phyloP scores from a whole-genome alignment of 805 yeast genomes.

The Yarrowia alimentaria region DNA sequence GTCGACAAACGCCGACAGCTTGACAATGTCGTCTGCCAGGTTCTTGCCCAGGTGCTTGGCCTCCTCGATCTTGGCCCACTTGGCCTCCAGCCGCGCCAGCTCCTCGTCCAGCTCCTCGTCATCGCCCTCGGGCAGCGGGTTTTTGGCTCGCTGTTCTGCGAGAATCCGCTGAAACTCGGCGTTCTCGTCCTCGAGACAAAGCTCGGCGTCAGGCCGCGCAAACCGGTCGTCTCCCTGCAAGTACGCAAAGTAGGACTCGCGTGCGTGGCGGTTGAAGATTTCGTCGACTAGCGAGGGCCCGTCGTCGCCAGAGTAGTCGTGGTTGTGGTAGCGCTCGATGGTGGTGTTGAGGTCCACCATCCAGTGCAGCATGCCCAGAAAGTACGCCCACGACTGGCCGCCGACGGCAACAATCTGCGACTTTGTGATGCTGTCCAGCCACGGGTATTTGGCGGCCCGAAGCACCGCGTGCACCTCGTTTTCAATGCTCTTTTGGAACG shows the following conservation, averaged over 20 bases:
- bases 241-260: slow-evolving; percentile 21
- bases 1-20: slow-evolving; percentile 69
- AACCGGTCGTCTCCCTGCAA: slow-evolving; percentile 20
- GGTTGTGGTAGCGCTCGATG: slow-evolving; percentile 44
- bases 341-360: slow-evolving; percentile 55
- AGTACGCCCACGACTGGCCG: slow-evolving; percentile 81
- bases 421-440: slow-evolving; percentile 72
- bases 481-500: slow-evolving; percentile 66
- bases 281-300: slow-evolving; percentile 27
- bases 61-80: slow-evolving; percentile 53
- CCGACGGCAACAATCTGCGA: slow-evolving; percentile 90
- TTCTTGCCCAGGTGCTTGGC: slow-evolving; percentile 60
- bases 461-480: slow-evolving; percentile 69
- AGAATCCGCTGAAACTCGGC: slow-evolving; percentile 22
- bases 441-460: slow-evolving; percentile 71
- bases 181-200: slow-evolving; percentile 23
- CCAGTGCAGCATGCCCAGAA: slow-evolving; percentile 83
- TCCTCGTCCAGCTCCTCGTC: slow-evolving; percentile 49
- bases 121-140: slow-evolving; percentile 39
- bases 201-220: slow-evolving; percentile 22
- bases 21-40: slow-evolving; percentile 64
- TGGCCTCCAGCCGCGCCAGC: slow-evolving; percentile 58
- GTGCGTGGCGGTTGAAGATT: slow-evolving; percentile 34
- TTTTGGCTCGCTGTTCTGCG: slow-evolving; percentile 7
- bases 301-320: slow-evolving; percentile 38